Evolutionary conservation across 805 yeast species (phyloP).

Genomic region (Candida endomychidarum): DNA sequence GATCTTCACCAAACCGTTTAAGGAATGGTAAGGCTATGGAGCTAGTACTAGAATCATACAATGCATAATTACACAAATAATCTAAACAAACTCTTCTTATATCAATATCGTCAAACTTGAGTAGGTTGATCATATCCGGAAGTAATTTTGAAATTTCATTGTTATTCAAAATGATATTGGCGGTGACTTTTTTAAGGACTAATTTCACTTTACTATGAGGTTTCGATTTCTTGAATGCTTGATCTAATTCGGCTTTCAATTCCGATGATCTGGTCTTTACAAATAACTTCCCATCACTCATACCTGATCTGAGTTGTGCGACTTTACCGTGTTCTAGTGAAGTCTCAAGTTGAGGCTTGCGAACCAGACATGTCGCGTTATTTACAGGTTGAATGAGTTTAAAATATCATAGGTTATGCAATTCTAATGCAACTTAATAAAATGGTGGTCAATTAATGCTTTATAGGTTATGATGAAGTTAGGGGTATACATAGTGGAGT

Average conservation of each 20-base stretch:
- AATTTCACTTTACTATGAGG: slow-evolving; percentile 36
- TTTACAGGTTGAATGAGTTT: too few species aligned
- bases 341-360: too few species aligned
- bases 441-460: too few species aligned
- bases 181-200: slow-evolving; percentile 67
- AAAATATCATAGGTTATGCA: too few species aligned
- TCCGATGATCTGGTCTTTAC: slow-evolving; percentile 40
- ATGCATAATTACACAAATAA: slow-evolving; percentile 61
- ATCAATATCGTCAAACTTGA: slow-evolving; percentile 61
- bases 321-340: too few species aligned
- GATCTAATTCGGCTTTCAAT: slow-evolving; percentile 42
- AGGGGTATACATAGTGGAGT: too few species aligned
- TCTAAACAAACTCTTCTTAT: slow-evolving; percentile 70
- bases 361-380: too few species aligned
- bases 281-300: slow-evolving; percentile 42
- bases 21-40: slow-evolving; percentile 55
- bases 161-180: slow-evolving; percentile 82
- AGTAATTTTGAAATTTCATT: slow-evolving; percentile 68
- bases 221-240: slow-evolving; percentile 42
- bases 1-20: slow-evolving; percentile 50
- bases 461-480: too few species aligned
- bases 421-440: too few species aligned
- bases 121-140: slow-evolving; percentile 59
- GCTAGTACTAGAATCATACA: slow-evolving; percentile 56
- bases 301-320: neutral